phyloP scores from a whole-genome alignment of 768 basidiomycete species.

The Mycena rosella region DNA sequence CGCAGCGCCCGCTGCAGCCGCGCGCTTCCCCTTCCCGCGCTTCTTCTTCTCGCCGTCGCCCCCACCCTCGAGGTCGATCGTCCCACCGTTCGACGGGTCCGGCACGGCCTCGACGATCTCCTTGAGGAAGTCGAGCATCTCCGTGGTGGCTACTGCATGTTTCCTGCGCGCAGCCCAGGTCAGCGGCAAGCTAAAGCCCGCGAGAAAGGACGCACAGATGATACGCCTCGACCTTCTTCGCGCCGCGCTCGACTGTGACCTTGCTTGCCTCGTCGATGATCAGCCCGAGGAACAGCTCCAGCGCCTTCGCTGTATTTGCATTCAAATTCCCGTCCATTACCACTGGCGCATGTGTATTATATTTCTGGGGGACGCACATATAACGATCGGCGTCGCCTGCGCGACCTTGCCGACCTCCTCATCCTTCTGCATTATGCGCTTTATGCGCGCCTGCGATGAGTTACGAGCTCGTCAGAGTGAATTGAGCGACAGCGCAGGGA shows the following conservation, averaged over 20 bases:
- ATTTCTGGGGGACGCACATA: slow-evolving; percentile 71
- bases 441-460: slow-evolving; percentile 90
- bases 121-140: slow-evolving; percentile 94
- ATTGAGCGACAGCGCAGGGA: background rate
- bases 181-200: background rate
- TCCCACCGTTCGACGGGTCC: slow-evolving; percentile 89
- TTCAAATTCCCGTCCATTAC: background rate
- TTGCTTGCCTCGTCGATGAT: slow-evolving; percentile 87
- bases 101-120: slow-evolving; percentile 90
- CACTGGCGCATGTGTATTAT: background rate
- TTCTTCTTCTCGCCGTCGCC: slow-evolving; percentile 73
- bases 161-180: slow-evolving; percentile 71
- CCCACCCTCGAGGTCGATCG: slow-evolving; percentile 78
- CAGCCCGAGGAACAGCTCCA: slow-evolving; percentile 91
- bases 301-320: slow-evolving; percentile 83
- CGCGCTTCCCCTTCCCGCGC: slow-evolving; percentile 66
- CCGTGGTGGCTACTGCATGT: slow-evolving; percentile 88
- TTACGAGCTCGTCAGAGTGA: slow-evolving; percentile 3
- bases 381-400: slow-evolving; percentile 95
- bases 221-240: slow-evolving; percentile 92
- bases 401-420: slow-evolving; percentile 99
- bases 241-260: slow-evolving; percentile 81
- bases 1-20: slow-evolving; percentile 54
- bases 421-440: slow-evolving; percentile 99
- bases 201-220: slow-evolving; percentile 81